Evolutionary conservation across 495 filamentous ascomycete species (phyloP).

Genomic region (Podospora appendiculata): DNA sequence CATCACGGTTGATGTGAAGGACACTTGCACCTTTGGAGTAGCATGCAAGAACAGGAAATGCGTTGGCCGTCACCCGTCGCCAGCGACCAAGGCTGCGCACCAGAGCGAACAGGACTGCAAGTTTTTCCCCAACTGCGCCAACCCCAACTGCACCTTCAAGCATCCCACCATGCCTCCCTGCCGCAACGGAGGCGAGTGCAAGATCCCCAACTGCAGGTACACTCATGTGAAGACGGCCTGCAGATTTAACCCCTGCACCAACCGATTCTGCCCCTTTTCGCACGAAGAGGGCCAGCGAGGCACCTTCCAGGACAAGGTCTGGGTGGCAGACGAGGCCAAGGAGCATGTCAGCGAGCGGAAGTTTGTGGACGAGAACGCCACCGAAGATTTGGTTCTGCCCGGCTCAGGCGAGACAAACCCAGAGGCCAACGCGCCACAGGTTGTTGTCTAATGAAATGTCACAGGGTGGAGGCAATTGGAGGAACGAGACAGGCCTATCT

Average conservation of each 20-base stretch:
- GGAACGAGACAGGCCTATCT: not conserved
- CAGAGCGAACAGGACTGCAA: slow-evolving; percentile 83
- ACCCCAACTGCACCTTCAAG: slow-evolving; percentile 75
- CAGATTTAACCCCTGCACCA: slow-evolving; percentile 87
- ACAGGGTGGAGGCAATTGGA: not conserved
- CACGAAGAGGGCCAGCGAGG: slow-evolving; percentile 83
- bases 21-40: slow-evolving; percentile 76
- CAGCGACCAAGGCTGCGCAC: slow-evolving; percentile 66
- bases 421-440: slow-evolving; percentile 15
- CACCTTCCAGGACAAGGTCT: slow-evolving; percentile 83
- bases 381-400: slow-evolving; percentile 76
- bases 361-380: slow-evolving; percentile 62
- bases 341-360: slow-evolving; percentile 84
- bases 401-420: slow-evolving; percentile 30
- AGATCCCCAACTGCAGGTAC: slow-evolving; percentile 77
- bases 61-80: slow-evolving; percentile 84
- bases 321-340: slow-evolving; percentile 57
- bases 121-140: slow-evolving; percentile 92
- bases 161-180: slow-evolving; percentile 75
- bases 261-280: slow-evolving; percentile 76
- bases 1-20: slow-evolving; percentile 62
- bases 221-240: slow-evolving; percentile 75
- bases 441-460: slow-evolving; percentile 14
- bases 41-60: slow-evolving; percentile 96
- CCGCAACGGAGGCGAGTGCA: slow-evolving; percentile 89